Base-by-base conservation (phyloP, 1,139 yeast species). In the Yamadazyma spencermartinsiae region DNA sequence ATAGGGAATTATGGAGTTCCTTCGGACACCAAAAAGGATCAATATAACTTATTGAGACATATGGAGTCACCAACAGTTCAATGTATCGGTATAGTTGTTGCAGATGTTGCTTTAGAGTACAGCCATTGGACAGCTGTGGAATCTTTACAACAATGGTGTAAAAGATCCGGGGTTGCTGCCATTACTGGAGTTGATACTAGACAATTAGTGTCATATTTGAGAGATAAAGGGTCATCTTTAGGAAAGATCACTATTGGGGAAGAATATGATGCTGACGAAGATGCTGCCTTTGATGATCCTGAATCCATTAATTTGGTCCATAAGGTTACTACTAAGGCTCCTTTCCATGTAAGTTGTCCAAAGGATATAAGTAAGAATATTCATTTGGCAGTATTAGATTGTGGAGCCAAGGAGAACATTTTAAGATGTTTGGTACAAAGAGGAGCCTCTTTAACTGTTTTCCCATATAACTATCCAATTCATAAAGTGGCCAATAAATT, bases 81-180 rank as follows among this genome's bases (percentile, higher is more conserved):
- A 66, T 90, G 97, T 66, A 83, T 86, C 49, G 98, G 98, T 53
- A 88, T 92, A 43, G 96, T 92, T 36, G 98, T 92, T 34, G 88
- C 96, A 30, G 97, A 92, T 58, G 96, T 81, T 42, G 98, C 98
- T 20, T 78, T 90, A 73, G 80, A 88, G 61, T 88, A 92, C 66
- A 87, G 96, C 16, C 98, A 92, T 64, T 92, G 98, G 98, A 90
- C 98, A 31, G 98, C 98, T 4, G 96, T 92, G 31, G 98, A 92
- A 69, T 85, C 95, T 17, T 76, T 92, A 42, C 87, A 87, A 48
- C 87, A 86, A 54, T 92, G 98, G 98, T 92, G 98, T 71, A 80
- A 86, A 65, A 82, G 96, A 60, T 94, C 89, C 51, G 96, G 96
- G 28, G 94, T 92, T 40, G 95, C 98, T 42, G 98, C 97, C 39